A percentile compares a stretch with the other conserved stretches of the same genome.
phyloP scores from a whole-genome alignment of 257 asterid genomes.

The Gentiana macrophylla region DNA sequence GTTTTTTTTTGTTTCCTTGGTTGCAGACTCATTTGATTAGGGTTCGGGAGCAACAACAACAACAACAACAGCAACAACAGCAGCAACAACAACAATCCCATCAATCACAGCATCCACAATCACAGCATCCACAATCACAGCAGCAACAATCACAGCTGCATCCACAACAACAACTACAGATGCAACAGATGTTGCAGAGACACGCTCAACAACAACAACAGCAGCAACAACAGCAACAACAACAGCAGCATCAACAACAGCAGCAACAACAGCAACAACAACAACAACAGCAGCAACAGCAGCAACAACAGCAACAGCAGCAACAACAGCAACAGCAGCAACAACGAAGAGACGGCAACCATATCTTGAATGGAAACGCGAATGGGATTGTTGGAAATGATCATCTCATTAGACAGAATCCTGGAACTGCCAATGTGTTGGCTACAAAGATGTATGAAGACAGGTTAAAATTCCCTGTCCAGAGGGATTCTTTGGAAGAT shows the following conservation, averaged over 20 bases:
- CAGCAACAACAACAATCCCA: constrained; percentile 47
- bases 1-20: background rate
- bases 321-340: constrained; percentile 33
- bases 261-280: constrained; percentile 58
- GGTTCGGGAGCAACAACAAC: constrained; percentile 92
- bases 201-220: constrained; percentile 40
- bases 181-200: constrained; percentile 29
- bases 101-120: constrained; percentile 38
- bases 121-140: constrained; percentile 58
- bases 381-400: constrained; percentile 83
- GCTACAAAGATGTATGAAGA: constrained; percentile 93
- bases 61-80: constrained; percentile 36
- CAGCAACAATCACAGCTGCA: constrained; percentile 67
- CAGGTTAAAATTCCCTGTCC: constrained; percentile 63
- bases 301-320: constrained; percentile 29
- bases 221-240: constrained; percentile 44
- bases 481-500: constrained; percentile 85
- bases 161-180: constrained; percentile 84
- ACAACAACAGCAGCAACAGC: constrained; percentile 32
- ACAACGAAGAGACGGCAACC: constrained; percentile 74
- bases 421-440: constrained; percentile 69
- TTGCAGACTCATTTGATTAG: constrained; percentile 84
- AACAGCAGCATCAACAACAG: constrained; percentile 45
- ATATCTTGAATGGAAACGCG: constrained; percentile 62
- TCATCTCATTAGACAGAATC: constrained; percentile 69